Evolutionary conservation across 768 basidiomycete species (phyloP).

Genomic region (Boletellus sp.): DNA sequence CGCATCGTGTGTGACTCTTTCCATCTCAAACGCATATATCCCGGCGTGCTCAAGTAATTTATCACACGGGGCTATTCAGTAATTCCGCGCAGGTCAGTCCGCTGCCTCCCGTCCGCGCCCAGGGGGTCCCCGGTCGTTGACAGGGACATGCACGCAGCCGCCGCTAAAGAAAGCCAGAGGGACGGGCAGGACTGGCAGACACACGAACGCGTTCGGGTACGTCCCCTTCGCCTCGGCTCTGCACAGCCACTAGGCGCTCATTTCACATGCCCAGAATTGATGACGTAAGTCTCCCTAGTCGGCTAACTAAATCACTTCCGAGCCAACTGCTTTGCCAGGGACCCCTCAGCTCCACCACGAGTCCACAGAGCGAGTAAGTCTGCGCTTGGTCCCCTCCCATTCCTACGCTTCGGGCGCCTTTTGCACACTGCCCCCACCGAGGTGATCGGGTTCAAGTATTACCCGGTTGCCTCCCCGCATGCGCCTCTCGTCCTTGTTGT

Average conservation of each 20-base stretch:
- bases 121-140: slow-evolving; percentile 3
- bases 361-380: slow-evolving; percentile 30
- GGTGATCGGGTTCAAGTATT: slow-evolving; percentile 24
- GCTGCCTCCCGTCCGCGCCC: slow-evolving; percentile 2
- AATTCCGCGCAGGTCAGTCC: slow-evolving; percentile 24
- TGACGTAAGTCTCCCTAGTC: slow-evolving; percentile 29
- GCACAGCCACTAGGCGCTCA: neutral
- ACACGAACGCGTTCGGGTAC: slow-evolving; percentile 18
- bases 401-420: slow-evolving; percentile 10
- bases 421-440: slow-evolving; percentile 10
- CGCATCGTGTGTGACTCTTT: slow-evolving; percentile 25
- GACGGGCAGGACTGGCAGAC: slow-evolving; percentile 21
- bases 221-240: neutral
- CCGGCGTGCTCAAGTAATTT: slow-evolving; percentile 3
- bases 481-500: slow-evolving; percentile 58
- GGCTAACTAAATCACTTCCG: slow-evolving; percentile 17
- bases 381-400: slow-evolving; percentile 17
- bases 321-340: slow-evolving; percentile 16
- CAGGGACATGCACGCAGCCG: slow-evolving; percentile 18
- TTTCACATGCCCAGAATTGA: slow-evolving; percentile 19
- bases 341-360: slow-evolving; percentile 25
- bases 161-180: slow-evolving; percentile 43
- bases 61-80: slow-evolving; percentile 17
- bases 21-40: neutral
- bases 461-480: slow-evolving; percentile 43